Evolutionary conservation across 371 early-diverging fungal genomes (phyloP), one percentile per base, ranked within the genome.

Genomic region (Apophysomyces elegans): DNA sequence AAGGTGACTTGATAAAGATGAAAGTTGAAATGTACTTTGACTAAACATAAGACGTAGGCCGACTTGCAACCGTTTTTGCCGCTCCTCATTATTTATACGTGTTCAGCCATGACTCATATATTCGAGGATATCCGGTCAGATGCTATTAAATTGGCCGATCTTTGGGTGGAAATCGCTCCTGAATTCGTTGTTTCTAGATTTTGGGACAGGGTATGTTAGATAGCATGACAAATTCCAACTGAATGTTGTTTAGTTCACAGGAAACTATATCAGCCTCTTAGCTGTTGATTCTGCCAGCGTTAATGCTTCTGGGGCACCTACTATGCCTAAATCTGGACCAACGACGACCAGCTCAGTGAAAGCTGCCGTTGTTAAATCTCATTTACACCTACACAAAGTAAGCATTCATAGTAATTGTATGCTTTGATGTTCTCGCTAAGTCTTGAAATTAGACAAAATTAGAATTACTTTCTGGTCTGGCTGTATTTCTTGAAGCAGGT

Each of bases 51-150:
- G 5, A 16, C 21, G 35, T 68, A 84, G 71, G 79, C 84, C 26
- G 90, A 91, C 26, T 58, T 95, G n/a, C 80, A 83, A 39, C 94
- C 95, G 5, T 95, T 96, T 72, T 70, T 90, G 64, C 83, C 93
- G 0, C 69, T 94, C 18, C 76, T 93, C 41, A 78, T 93, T 58
- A 90, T 93, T 9, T 95, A 91, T 67, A 88, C 90, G 1, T 90
- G 90, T 69, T 91, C 95, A 11, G 96, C 91, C 57, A 92, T 95
- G 91, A 93, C 95, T 5, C 96, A 95, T 72, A 94, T 96, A 21
- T 84, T 87, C 61, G 94, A 95, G 59, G 94, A 92, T 73, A 86
- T 96, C 41, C 81, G 95, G 8, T 72, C 85, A 8, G 95, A 94
- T 72, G 93, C 93, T 2, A 80, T 95, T 21, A 82, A 87, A 69